A percentile compares a stretch with the other conserved stretches of the same genome.
phyloP scores from a whole-genome alignment of 2,329 filamentous ascomycete genomes.

The Colletotrichum coccodes region DNA sequence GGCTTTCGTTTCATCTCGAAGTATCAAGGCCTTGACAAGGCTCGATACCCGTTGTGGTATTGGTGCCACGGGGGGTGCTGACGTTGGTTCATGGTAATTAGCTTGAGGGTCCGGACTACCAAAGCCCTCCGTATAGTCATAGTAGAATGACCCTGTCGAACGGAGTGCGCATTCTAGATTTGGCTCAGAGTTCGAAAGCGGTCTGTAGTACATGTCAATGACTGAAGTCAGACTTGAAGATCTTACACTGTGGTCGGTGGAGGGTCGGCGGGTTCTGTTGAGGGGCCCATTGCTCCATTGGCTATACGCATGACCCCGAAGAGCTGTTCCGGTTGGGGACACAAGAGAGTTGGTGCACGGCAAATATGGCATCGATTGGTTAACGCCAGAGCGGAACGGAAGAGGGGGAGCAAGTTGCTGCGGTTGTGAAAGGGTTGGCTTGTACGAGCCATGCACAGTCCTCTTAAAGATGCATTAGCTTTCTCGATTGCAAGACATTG shows the following conservation, averaged over 20 bases:
- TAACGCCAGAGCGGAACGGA: slow-evolving; percentile 51
- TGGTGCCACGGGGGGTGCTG: slow-evolving; percentile 43
- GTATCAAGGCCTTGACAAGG: slow-evolving; percentile 39
- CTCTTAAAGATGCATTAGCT: slow-evolving; percentile 46
- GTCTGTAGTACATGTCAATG: slow-evolving; percentile 57
- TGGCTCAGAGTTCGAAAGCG: slow-evolving; percentile 35
- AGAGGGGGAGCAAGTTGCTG: slow-evolving; percentile 49
- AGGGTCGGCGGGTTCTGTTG: slow-evolving; percentile 46
- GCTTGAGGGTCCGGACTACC: slow-evolving; percentile 43
- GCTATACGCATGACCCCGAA: slow-evolving; percentile 34
- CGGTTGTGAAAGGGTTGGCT: slow-evolving; percentile 47
- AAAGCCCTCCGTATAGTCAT: slow-evolving; percentile 65
- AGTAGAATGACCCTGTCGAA: slow-evolving; percentile 54
- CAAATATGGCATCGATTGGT: slow-evolving; percentile 53
- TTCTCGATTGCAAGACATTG: not conserved
- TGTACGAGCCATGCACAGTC: slow-evolving; percentile 54
- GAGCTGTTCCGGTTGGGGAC: slow-evolving; percentile 29
- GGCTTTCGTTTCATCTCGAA: slow-evolving; percentile 37
- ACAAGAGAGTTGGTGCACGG: slow-evolving; percentile 34
- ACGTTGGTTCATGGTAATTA: not conserved
- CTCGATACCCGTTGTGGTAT: slow-evolving; percentile 40
- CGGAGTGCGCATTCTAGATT: slow-evolving; percentile 41
- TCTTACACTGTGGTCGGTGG: slow-evolving; percentile 50
- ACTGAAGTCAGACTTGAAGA: slow-evolving; percentile 62
- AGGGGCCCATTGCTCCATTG: slow-evolving; percentile 36